phyloP scores from a whole-genome alignment of 805 yeast species.

The Myxozyma kluyveri region DNA sequence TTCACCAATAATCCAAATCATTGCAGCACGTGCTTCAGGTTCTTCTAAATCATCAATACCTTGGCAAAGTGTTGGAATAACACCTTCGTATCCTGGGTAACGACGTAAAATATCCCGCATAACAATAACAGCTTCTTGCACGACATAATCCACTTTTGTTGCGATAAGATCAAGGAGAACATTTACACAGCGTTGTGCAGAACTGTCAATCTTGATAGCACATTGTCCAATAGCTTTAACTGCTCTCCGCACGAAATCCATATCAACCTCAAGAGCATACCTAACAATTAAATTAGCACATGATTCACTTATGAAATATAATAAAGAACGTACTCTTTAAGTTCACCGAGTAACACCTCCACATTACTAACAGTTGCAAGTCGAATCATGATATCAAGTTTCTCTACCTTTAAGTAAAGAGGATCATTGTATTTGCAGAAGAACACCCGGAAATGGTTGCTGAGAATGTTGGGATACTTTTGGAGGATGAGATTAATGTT shows the following conservation, averaged over 20 bases:
- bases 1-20: slow-evolving; percentile 83
- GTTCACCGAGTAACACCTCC: slow-evolving; percentile 62
- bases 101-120: slow-evolving; percentile 72
- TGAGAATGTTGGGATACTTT: slow-evolving; percentile 75
- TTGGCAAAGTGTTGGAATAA: slow-evolving; percentile 45
- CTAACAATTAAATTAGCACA: neutral
- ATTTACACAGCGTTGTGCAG: slow-evolving; percentile 63
- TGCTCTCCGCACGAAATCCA: slow-evolving; percentile 82
- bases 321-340: slow-evolving; percentile 56
- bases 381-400: slow-evolving; percentile 78
- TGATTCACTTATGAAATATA: neutral
- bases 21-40: slow-evolving; percentile 71
- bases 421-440: slow-evolving; percentile 88
- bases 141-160: slow-evolving; percentile 66
- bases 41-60: slow-evolving; percentile 59
- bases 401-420: slow-evolving; percentile 82
- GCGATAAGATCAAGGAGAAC: slow-evolving; percentile 58
- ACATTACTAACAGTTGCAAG: slow-evolving; percentile 67
- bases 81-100: slow-evolving; percentile 58
- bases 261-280: slow-evolving; percentile 83
- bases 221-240: slow-evolving; percentile 86
- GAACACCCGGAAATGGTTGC: slow-evolving; percentile 81
- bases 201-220: slow-evolving; percentile 67
- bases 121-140: slow-evolving; percentile 77
- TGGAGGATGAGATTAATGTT: slow-evolving; percentile 87